Base-by-base conservation (phyloP, 139 green algal genomes). In the Chlamydomonas sp. region DNA sequence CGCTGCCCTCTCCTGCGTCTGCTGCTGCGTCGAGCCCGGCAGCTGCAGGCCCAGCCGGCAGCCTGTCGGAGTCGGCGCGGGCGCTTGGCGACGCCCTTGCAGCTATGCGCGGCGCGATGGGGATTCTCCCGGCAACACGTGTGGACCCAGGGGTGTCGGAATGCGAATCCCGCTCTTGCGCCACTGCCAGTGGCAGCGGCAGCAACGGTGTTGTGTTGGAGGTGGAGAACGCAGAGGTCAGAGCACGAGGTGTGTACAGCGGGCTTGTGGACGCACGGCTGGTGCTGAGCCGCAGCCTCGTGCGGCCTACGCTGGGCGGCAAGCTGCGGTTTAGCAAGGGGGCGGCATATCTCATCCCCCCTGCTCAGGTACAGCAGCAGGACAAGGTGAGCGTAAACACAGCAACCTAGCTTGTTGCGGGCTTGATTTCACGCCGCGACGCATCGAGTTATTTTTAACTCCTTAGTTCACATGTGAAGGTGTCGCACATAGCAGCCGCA, bases 171-270 rank as follows among this genome's bases (percentile, higher is more conserved):
- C 17, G 61, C 77, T 1, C 63, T 63, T 12, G 10, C 69, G 69
- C 69, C 69, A 18, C 69, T 18, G 69, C 69, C 66, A 2, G 66
- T 14, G 6, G 66, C 66, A 5, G 69, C 69, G 18, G 69, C 69
- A 5, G 69, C 12, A 1, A 7, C 69, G 69, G 17, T 10, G 10
- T 96, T 68, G 49, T 31, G 58, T 85, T 94, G 71, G 90, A 92
- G 57, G 79, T 95, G 61, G 63, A 91, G 8, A 92, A 80, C 12
- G 85, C 97, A 83, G 95, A 98, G 89, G 71, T 98, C 62, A 91
- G 94, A 0, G 89, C 95, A 20, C 90, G 93, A 72, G 96, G 96
- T 88, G 78, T 94, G 49, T 98, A 96, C 90, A 96, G 88, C 73
- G 95, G 87, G 16, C 84, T 91, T 57, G 72, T 97, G 62, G 96